phyloP scores from a whole-genome alignment of 2,329 filamentous ascomycete species.

The Pseudopyricularia cyperi region DNA sequence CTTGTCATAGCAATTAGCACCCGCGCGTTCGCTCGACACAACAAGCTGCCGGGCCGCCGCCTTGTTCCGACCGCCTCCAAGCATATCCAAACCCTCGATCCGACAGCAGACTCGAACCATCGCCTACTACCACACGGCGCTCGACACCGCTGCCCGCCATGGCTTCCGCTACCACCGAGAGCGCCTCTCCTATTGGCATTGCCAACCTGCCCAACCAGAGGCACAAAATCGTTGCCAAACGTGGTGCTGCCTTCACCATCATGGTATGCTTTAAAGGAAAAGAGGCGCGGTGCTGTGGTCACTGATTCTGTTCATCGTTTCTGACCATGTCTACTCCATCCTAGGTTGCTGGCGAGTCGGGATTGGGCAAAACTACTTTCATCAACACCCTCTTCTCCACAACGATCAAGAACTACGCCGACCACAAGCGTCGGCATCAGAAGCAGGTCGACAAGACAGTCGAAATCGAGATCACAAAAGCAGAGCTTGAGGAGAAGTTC shows the following conservation, averaged over 20 bases:
- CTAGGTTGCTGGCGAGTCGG: constrained; percentile 94
- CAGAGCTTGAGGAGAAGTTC: constrained; percentile 99
- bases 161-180: constrained; percentile 45
- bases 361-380: constrained; percentile 97
- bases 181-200: constrained; percentile 58
- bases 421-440: constrained; percentile 97
- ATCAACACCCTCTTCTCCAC: constrained; percentile 99
- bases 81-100: neutral
- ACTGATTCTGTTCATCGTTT: constrained; percentile 11
- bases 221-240: constrained; percentile 64
- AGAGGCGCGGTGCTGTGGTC: constrained; percentile 15
- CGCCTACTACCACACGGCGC: neutral
- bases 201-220: constrained; percentile 63
- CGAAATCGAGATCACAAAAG: constrained; percentile 99
- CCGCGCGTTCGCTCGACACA: neutral
- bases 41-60: neutral
- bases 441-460: constrained; percentile 99
- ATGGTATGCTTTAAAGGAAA: constrained; percentile 49
- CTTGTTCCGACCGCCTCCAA: neutral
- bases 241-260: constrained; percentile 96
- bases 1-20: neutral
- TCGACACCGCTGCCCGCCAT: constrained; percentile 25
- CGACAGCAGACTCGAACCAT: neutral
- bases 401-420: constrained; percentile 99
- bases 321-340: constrained; percentile 1